Percentiles rank a stretch among this genome's conserved stretches.
These are phyloP conservation scores for Diaporthe citriasiana DNA, from an alignment of 2,329 filamentous ascomycete species.

Conservation along the genomic window DNA sequence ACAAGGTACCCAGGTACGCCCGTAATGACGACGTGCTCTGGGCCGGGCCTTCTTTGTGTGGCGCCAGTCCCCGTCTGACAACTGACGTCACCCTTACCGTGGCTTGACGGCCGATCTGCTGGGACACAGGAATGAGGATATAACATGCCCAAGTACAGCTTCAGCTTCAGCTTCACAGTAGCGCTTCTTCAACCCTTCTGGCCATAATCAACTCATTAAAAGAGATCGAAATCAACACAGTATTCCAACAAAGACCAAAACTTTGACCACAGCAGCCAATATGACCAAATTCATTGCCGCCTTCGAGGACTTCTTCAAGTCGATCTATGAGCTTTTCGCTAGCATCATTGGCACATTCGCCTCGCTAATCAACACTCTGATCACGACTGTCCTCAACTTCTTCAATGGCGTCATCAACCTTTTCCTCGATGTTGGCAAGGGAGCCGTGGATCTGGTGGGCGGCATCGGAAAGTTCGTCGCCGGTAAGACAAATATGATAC, in stretches of 20 bases:
- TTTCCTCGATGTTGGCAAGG: slow-evolving; percentile 52
- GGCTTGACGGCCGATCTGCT: slow-evolving; percentile 25
- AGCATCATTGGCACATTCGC: slow-evolving; percentile 55
- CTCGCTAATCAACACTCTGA: slow-evolving; percentile 51
- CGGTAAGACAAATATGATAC: slow-evolving; percentile 48
- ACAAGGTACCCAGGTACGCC: background rate
- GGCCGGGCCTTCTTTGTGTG: slow-evolving; percentile 20
- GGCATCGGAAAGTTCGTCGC: slow-evolving; percentile 57
- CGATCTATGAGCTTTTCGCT: slow-evolving; percentile 58
- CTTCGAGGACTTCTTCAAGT: slow-evolving; percentile 56
- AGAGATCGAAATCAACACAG: background rate
- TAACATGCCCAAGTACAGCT: background rate
- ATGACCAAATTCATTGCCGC: slow-evolving; percentile 52
- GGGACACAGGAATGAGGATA: background rate
- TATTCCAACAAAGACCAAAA: background rate
- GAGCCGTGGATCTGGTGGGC: slow-evolving; percentile 54
- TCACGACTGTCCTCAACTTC: slow-evolving; percentile 54
- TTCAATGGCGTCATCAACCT: slow-evolving; percentile 55
- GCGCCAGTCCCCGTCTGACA: slow-evolving; percentile 9
- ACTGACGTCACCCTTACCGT: slow-evolving; percentile 38
- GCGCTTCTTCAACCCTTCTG: background rate
- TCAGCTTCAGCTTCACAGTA: background rate
- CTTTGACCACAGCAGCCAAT: slow-evolving; percentile 12
- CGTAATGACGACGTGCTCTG: slow-evolving; percentile 24
- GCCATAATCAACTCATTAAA: background rate